phyloP scores from a whole-genome alignment of 2,329 filamentous ascomycete genomes.

The Ophiostoma ulmi region DNA sequence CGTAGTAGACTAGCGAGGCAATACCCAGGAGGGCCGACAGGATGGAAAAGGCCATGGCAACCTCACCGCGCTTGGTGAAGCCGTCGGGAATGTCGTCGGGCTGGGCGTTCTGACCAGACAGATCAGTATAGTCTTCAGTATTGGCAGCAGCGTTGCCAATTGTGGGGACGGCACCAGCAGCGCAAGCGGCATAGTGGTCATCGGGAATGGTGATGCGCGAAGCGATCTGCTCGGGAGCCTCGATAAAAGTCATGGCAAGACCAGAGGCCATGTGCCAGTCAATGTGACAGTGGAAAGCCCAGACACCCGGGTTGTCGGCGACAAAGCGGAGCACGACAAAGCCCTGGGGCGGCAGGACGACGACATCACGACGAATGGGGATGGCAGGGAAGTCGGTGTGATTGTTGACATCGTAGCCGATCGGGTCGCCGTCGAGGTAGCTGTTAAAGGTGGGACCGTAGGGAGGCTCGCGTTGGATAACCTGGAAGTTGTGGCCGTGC shows the following conservation, averaged over 20 bases:
- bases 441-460: constrained; percentile 53
- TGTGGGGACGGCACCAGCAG: constrained; percentile 29
- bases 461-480: constrained; percentile 57
- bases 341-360: constrained; percentile 60
- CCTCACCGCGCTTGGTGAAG: constrained; percentile 62
- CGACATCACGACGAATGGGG: constrained; percentile 64
- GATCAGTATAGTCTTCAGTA: constrained; percentile 28
- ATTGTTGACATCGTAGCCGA: constrained; percentile 27
- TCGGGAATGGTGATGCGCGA: constrained; percentile 54
- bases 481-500: constrained; percentile 66
- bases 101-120: constrained; percentile 30
- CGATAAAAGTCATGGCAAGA: constrained; percentile 60
- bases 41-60: constrained; percentile 69
- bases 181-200: constrained; percentile 55
- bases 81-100: constrained; percentile 27
- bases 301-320: constrained; percentile 59
- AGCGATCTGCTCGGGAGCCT: constrained; percentile 60
- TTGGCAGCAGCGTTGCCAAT: constrained; percentile 33
- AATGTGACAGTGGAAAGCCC: constrained; percentile 72
- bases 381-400: constrained; percentile 43
- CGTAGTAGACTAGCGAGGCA: constrained; percentile 63
- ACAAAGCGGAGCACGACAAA: constrained; percentile 64
- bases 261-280: constrained; percentile 70
- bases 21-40: constrained; percentile 65
- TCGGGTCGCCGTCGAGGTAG: constrained; percentile 39